Evolutionary conservation across 2,329 filamentous ascomycete genomes (phyloP).

Genomic region (Cladosporium sp.): DNA sequence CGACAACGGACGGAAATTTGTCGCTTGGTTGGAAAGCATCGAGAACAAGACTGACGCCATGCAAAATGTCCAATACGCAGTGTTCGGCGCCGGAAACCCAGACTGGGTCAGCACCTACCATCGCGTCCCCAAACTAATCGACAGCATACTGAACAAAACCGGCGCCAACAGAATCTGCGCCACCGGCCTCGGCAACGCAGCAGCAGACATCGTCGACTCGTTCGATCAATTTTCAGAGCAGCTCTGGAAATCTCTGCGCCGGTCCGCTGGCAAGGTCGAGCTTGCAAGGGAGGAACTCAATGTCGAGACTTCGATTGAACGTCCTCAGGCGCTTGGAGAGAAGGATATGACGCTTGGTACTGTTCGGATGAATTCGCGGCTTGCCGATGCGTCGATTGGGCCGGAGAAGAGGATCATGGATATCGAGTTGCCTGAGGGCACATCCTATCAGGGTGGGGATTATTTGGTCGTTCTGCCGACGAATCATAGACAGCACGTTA

Average conservation of each 20-base stretch:
- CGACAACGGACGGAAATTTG: constrained; percentile 40
- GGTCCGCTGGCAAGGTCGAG: not conserved
- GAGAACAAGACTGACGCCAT: constrained; percentile 20
- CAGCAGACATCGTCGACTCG: constrained; percentile 35
- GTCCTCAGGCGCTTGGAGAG: constrained; percentile 8
- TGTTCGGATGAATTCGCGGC: constrained; percentile 49
- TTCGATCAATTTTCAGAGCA: constrained; percentile 34
- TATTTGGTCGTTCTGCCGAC: constrained; percentile 38
- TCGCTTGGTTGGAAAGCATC: constrained; percentile 32
- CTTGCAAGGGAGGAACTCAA: not conserved
- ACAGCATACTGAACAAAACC: constrained; percentile 28
- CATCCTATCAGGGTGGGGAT: constrained; percentile 60
- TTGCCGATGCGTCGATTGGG: constrained; percentile 47
- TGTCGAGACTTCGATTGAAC: not conserved
- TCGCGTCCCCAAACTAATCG: constrained; percentile 35
- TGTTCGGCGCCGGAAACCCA: constrained; percentile 39
- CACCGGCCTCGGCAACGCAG: constrained; percentile 33
- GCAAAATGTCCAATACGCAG: constrained; percentile 33
- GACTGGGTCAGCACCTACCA: constrained; percentile 42
- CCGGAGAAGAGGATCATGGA: constrained; percentile 53
- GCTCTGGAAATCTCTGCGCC: constrained; percentile 2
- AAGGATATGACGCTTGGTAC: constrained; percentile 35
- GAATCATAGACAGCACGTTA: constrained; percentile 50
- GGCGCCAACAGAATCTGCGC: constrained; percentile 29
- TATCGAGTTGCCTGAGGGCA: constrained; percentile 36